Conservation (phyloP, 2,329 filamentous ascomycete species). For the Neonectria faginata region DNA sequence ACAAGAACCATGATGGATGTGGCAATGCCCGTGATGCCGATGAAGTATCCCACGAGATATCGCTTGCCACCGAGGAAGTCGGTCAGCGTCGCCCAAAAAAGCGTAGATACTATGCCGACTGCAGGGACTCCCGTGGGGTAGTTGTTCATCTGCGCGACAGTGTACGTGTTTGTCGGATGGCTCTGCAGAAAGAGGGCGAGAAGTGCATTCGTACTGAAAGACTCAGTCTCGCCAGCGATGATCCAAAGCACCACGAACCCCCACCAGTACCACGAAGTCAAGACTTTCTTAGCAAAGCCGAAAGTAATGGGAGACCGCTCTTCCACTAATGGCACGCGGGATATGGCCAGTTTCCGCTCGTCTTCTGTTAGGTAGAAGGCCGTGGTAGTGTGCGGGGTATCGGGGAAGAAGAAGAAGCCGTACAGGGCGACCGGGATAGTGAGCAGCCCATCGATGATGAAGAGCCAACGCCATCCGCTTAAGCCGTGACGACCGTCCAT, state of each 20-base stretch:
- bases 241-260: constrained; percentile 76
- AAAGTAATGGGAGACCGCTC: constrained; percentile 60
- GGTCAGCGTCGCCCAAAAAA: constrained; percentile 77
- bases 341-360: constrained; percentile 57
- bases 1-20: constrained; percentile 73
- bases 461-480: constrained; percentile 76
- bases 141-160: constrained; percentile 64
- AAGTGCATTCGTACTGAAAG: constrained; percentile 74
- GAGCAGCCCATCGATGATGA: constrained; percentile 74
- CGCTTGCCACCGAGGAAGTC: constrained; percentile 73
- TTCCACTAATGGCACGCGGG: constrained; percentile 54
- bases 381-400: constrained; percentile 60
- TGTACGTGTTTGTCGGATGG: constrained; percentile 57
- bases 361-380: constrained; percentile 59
- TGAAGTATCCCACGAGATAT: constrained; percentile 75
- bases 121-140: constrained; percentile 69
- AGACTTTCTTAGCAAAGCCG: constrained; percentile 65
- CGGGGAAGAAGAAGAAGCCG: constrained; percentile 52
- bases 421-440: constrained; percentile 52
- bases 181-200: constrained; percentile 63
- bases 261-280: constrained; percentile 73
- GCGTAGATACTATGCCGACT: constrained; percentile 68
- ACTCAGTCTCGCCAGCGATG: constrained; percentile 78
- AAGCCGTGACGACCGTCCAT: constrained; percentile 62
- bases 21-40: constrained; percentile 71